Evolutionary conservation across 1,284 basidiomycete species (phyloP), one percentile per base, ranked within the genome.

Genomic region (Porodaedalea pini): DNA sequence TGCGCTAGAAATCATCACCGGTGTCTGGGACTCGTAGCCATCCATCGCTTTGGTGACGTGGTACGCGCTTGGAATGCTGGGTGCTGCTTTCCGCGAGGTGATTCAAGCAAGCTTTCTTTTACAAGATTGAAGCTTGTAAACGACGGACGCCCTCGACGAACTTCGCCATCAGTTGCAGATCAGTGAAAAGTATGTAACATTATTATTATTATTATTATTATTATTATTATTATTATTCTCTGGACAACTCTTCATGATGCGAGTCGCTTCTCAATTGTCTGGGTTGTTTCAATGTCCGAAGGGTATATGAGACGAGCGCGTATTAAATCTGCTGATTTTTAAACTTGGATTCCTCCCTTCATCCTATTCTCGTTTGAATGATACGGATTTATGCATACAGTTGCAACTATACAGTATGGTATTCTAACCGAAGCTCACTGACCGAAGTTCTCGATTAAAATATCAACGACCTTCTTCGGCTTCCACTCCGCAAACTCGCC

Each of bases 1-100:
- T 87, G 5, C 74, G 86, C 13, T 90, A 88, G 85, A 87, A 90
- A 65, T 71, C 77, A 65, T 61, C 52, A n/a, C 61, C 45, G 15
- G 47, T 49, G 32, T 53, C 34, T 21, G 27, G 45, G 15, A 23
- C 15, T 39, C 36, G 44, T 13, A 21, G 40, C 1, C 34, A 47
- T 45, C 45, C 51, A 29, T 7, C 61, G 29, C 52, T 54, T 4
- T 54, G 31, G 60, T 58, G 15, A 41, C 43, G 45, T 43, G 51
- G 40, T 58, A 47, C 13, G 44, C 49, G 13, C 4, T 39, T 36
- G 59, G 62, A 56, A 62, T 36, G 45, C 13, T 54, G 52, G 52
- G 37, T 31, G 19, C 52, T 40, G 3, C 17, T 17, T 23, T 36
- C 10, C 21, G 34, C 37, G 25, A 21, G 11, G 23, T 51, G 13